Percentiles rank a stretch among this genome's conserved stretches.
phyloP scores from a whole-genome alignment of 805 yeast species.

The Pichia thaimueangensis region DNA sequence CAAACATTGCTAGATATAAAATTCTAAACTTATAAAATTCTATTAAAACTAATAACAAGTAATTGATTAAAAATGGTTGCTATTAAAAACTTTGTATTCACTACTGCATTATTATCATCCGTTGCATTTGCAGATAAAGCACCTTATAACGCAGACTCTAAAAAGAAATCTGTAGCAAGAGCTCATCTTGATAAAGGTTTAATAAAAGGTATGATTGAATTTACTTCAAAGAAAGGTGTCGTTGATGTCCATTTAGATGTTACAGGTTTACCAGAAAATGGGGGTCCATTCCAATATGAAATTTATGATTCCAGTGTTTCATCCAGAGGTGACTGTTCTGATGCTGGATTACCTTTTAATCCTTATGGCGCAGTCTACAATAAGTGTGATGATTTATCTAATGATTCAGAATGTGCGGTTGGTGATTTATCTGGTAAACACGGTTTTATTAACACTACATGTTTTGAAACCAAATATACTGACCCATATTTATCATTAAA shows the following conservation, averaged over 20 bases:
- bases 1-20: slow-evolving; percentile 4
- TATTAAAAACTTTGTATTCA: background rate
- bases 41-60: background rate
- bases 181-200: slow-evolving; percentile 48
- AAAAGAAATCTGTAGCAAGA: slow-evolving; percentile 44
- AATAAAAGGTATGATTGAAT: slow-evolving; percentile 49
- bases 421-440: slow-evolving; percentile 79
- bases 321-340: slow-evolving; percentile 44
- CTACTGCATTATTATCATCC: slow-evolving; percentile 39
- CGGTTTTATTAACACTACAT: slow-evolving; percentile 64
- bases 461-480: slow-evolving; percentile 54
- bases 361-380: slow-evolving; percentile 52
- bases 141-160: slow-evolving; percentile 44
- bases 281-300: slow-evolving; percentile 67
- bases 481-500: slow-evolving; percentile 64
- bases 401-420: slow-evolving; percentile 56
- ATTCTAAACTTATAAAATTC: too few species aligned
- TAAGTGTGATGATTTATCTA: slow-evolving; percentile 41
- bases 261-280: slow-evolving; percentile 59
- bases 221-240: slow-evolving; percentile 49
- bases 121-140: slow-evolving; percentile 30
- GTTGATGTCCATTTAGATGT: slow-evolving; percentile 65
- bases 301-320: slow-evolving; percentile 56
- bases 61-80: slow-evolving; percentile 18
- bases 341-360: slow-evolving; percentile 53